Percentiles rank a stretch among this genome's conserved stretches.
Evolutionary conservation across 257 asterid genomes (phyloP).

Genomic region (Penstemon barbatus): DNA sequence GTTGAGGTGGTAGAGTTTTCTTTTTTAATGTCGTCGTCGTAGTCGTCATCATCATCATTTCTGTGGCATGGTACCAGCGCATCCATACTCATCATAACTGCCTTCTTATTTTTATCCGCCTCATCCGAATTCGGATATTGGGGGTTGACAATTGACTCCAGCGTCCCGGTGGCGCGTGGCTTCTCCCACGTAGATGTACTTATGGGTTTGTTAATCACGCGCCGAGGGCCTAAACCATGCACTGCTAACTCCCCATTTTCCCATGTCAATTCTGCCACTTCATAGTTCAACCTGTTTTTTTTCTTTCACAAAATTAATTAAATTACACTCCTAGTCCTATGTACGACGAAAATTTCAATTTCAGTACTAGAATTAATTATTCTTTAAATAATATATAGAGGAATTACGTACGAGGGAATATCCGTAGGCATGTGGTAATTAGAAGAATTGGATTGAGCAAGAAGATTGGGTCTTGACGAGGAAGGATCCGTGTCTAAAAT

Average conservation of each 20-base stretch:
- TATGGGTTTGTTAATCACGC: slow-evolving; percentile 31
- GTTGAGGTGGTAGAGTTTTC: no score
- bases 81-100: slow-evolving; percentile 45
- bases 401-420: background rate
- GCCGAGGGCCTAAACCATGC: slow-evolving; percentile 66
- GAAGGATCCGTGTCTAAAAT: background rate
- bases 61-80: slow-evolving; percentile 72
- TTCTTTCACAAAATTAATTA: no score
- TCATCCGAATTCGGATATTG: slow-evolving; percentile 25
- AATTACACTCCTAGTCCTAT: no score
- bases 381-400: no score
- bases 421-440: no score
- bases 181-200: slow-evolving; percentile 46
- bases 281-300: slow-evolving; percentile 48
- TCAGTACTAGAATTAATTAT: background rate
- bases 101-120: background rate
- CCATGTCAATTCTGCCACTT: slow-evolving; percentile 76
- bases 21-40: slow-evolving; percentile 50
- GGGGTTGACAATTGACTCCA: slow-evolving; percentile 79
- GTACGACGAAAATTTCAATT: background rate
- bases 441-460: no score
- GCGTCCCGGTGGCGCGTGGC: slow-evolving; percentile 72
- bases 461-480: background rate
- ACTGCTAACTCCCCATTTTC: slow-evolving; percentile 60
- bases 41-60: slow-evolving; percentile 62